Evolutionary conservation across 306 rosid species (phyloP), one percentile per base, ranked within the genome.

Genomic region (Oemleria cerasiformis): DNA sequence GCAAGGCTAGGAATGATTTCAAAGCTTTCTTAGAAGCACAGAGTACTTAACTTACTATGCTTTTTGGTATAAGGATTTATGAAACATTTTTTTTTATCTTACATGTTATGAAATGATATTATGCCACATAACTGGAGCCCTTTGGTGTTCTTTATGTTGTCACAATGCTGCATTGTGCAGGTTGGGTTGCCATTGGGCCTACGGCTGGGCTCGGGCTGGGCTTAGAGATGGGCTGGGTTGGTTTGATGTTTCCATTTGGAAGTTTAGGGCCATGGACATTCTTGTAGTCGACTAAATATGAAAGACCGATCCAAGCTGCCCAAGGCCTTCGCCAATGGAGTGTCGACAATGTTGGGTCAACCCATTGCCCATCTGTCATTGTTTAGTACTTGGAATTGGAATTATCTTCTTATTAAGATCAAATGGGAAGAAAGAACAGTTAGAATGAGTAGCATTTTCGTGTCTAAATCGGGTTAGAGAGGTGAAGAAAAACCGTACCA

Each of bases 11-110:
- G 71, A 88, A 88, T 44, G 97, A 88, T 25, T 91, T 91, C 75
- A 88, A 88, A 53, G 84, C 92, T 57, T 88, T 88, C 76, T 78
- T 91, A 73, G 89, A 87, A 70, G 92, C 95, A n/a, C 88, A 88
- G 68, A 86, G 73, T 56, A 86, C 87, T 51, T 87, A 80, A 80
- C 63, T 17, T 7, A 8, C 66, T 62, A 15, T 49, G 76, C 49
- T 49, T 49, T 70, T 42, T 25, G 65, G 66, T 57, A 43, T 57
- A 57, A 23, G 9, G 9, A 25, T 3, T 12, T 4, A 30, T 30
- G 3, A 15, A 4, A 15, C 15, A 12, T 11, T 12, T 45, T 45
- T 45, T 10, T 45, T 44, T 0, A 2, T 10, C 50, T 45, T 45
- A 10, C 4, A 51, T 3, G 39, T 21, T 25, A 23, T 13, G 34